Base-by-base conservation (phyloP, 805 yeast genomes). In the Teunomyces tritomae region DNA sequence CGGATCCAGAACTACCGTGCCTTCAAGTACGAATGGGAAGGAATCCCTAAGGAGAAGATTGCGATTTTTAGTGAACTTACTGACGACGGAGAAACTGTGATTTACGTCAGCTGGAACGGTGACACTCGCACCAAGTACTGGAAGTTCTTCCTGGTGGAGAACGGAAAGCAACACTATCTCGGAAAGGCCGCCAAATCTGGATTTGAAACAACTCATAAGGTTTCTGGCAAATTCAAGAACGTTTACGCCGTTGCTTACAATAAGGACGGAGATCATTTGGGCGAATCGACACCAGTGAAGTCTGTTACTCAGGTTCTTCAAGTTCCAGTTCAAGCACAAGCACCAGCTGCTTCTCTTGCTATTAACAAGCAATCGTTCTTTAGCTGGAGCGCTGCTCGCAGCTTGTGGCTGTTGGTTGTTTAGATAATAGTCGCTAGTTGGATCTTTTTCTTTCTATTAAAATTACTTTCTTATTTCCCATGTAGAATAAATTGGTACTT, bases 91-190 rank as follows among this genome's bases (percentile, higher is more conserved):
- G 57, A 54, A 3, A 55, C 57, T 8, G 56, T 64, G 3, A 39
- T 43, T 7, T 66, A 64, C 44, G 65, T 68, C 37, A 62, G 67
- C 29, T 69, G 73, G 73, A 69, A 68, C 53, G 74, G 73, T n/a
- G 73, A 68, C 45, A 68, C 73, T 2, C 46, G 52, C 26, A 67
- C 72, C 28, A 56, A 56, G 42, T 39, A 32, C 8, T 69, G 74
- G 73, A 58, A 56, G 44, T 53, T 62, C 45, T 62, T 46, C 43
- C 45, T 44, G 8, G 53, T 59, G 28, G 46, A 51, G 9, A 24
- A 50, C 42, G 53, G 55, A 7, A 34, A 35, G 41, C 54, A 41
- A 47, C 47, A 14, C 14, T 45, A 46, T 14, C 35, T 59, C 7
- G 63, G 58, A 16, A 57, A 53, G 49, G 33, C 55, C 8, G 43